Evolutionary conservation across 495 filamentous ascomycete genomes (phyloP).

Genomic region (Cladorrhinum samala): DNA sequence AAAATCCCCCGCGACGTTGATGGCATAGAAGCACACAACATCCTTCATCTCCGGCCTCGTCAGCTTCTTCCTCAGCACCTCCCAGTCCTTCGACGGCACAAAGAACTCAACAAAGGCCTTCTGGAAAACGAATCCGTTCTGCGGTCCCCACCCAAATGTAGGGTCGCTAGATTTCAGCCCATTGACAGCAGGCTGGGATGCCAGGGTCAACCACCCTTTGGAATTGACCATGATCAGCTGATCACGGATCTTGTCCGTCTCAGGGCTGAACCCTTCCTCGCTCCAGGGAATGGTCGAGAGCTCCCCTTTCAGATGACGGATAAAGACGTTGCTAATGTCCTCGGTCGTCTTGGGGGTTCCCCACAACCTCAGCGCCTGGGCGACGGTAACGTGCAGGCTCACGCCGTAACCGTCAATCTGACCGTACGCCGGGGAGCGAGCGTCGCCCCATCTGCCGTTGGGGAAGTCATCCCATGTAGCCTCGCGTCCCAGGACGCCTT

Average conservation of each 20-base stretch:
- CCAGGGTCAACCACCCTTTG: conserved; percentile 92
- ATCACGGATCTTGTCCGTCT: conserved; percentile 71
- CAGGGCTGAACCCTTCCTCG: conserved; percentile 79
- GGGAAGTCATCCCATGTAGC: conserved; percentile 99
- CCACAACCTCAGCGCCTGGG: conserved; percentile 78
- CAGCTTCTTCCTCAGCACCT: conserved; percentile 55
- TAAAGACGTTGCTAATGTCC: conserved; percentile 76
- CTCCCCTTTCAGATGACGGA: conserved; percentile 68
- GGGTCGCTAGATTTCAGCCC: conserved; percentile 66
- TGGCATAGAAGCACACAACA: conserved; percentile 78
- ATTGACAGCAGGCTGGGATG: conserved; percentile 93
- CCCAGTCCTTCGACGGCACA: conserved; percentile 65
- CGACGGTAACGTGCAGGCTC: conserved; percentile 71
- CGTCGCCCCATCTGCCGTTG: conserved; percentile 95
- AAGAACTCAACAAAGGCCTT: conserved; percentile 98
- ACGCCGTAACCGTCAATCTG: conserved; percentile 96
- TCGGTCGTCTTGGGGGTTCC: conserved; percentile 58
- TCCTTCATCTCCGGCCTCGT: conserved; percentile 46
- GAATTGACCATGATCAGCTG: conserved; percentile 69
- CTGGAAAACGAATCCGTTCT: conserved; percentile 91
- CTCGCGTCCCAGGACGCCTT: conserved; percentile 84
- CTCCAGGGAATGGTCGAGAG: conserved; percentile 83
- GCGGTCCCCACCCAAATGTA: conserved; percentile 93
- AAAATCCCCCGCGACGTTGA: conserved; percentile 65
- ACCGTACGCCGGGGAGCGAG: conserved; percentile 82